Evolutionary conservation across 495 filamentous ascomycete genomes (phyloP), one percentile per base, ranked within the genome.

Genomic region (Neohortaea acidophila): DNA sequence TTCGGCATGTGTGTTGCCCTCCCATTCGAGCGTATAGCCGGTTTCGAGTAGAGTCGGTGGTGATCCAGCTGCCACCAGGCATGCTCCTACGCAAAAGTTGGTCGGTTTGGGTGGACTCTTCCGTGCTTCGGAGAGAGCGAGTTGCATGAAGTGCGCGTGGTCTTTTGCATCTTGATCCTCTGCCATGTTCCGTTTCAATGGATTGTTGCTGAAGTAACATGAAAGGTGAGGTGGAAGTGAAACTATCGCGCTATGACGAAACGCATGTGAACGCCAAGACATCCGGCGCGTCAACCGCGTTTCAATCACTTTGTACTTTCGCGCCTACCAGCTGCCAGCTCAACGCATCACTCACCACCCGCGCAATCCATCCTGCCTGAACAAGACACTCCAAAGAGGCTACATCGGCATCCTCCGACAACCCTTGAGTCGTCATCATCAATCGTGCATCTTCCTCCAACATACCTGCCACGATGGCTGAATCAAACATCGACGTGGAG

Each of bases 1-100:
- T 51, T 97, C 89, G 4, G 89, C 89, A 47, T 97, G 89, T 0
- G 85, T 94, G 66, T 97, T 97, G 11, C 86, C 89, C 0, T 73
- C 67, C 9, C 89, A 73, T 54, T 96, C 87, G 46, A 93, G 70
- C 6, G 86, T 92, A 64, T 86, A 94, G 35, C 87, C 85, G 1
- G 82, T 86, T 2, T 81, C 70, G 27, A 94, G 69, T 47, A 92
- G 66, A 21, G 63, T 54, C 14, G 54, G 51, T 6, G 20, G 5
- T 14, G 20, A 13, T n/a, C 2, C 18, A 27, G 46, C 40, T 29
- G 61, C 53, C 20, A 93, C 64, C 21, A 96, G 62, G 30, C 94
- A 51, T 5, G 89, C 89, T 41, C 89, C 89, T 25, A 97, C 85
- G 43, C 87, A 74, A 64, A 81, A 97, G 58, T 94, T 94, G 28